Conservation (phyloP, 2,329 filamentous ascomycete species). For the Fonsecaea pugnacius region DNA sequence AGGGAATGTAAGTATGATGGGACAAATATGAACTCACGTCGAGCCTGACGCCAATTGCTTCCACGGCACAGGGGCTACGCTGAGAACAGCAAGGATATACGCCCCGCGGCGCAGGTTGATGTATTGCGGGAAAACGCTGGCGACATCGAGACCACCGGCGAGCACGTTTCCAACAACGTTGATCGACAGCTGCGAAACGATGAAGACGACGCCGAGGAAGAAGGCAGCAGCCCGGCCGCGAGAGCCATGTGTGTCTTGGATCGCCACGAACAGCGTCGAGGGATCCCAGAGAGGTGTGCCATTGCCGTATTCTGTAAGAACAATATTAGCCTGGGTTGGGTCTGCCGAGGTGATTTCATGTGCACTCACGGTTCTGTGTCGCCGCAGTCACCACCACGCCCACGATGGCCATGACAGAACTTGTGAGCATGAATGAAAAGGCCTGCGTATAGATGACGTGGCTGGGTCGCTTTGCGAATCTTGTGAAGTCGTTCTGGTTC, state of each 20-base stretch:
- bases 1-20: neutral
- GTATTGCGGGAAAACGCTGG: constrained; percentile 57
- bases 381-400: constrained; percentile 45
- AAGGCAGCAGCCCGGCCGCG: constrained; percentile 50
- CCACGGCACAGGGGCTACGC: constrained; percentile 57
- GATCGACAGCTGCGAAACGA: constrained; percentile 53
- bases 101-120: constrained; percentile 62
- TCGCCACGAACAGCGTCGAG: constrained; percentile 45
- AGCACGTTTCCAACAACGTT: constrained; percentile 55
- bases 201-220: constrained; percentile 52
- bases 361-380: constrained; percentile 35
- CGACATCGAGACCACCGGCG: constrained; percentile 60
- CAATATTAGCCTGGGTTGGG: neutral
- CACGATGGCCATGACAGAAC: constrained; percentile 46
- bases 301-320: constrained; percentile 38
- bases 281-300: constrained; percentile 50
- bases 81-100: constrained; percentile 52
- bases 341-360: neutral
- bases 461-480: constrained; percentile 47
- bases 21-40: constrained; percentile 36
- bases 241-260: constrained; percentile 40
- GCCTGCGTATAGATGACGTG: constrained; percentile 49
- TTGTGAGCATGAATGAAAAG: constrained; percentile 45
- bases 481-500: constrained; percentile 43
- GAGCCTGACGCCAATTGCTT: constrained; percentile 53